Evolutionary conservation across 352 stramenopile genomes (phyloP), one percentile per base, ranked within the genome.

Genomic region (Pythium phragmitis): DNA sequence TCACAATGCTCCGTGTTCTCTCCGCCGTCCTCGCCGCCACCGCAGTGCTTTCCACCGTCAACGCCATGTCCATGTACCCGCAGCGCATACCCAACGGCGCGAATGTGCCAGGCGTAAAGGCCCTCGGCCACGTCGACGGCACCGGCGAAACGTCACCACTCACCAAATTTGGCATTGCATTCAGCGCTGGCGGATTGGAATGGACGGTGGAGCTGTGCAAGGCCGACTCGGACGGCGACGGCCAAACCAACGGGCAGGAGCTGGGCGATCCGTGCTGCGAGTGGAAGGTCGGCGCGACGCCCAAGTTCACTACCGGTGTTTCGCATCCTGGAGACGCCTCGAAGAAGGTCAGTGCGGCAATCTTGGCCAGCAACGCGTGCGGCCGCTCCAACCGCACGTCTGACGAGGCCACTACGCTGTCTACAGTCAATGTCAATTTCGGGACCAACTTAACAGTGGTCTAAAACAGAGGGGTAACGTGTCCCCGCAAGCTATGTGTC

Each of bases 231-330:
- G 80, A 89, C 56, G 73, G 73, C 26, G 82, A 91, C 50, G 79
- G 77, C 4, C 63, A 73, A 19, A 88, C 73, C 43, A 89, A 91
- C 52, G 82, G 80, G 23, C 57, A 85, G 60, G 82, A 91, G 46
- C 68, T 90, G 0, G 82, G 78, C 19, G 82, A 88, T 63, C 80
- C 78, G 42, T 74, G 68, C 67, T 89, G 78, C 55, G 41, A 66
- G 37, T 86, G 72, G 70, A 68, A 7, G n/a, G 16, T 37, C 37
- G 57, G 60, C 17, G 50, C 7, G 1, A 54, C 30, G 19, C 61
- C 61, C 4, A 52, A 33, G 0, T 72, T 43, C 52, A 69, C 42
- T n/a, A 46, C 6, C 26, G 52, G 52, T 34, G 52, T 59, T n/a
- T 59, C 52, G n/a, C 36, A 48, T 36, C 52, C 52, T 7, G 34